Evolutionary conservation across 1,284 basidiomycete genomes (phyloP), one percentile per base, ranked within the genome.

Genomic region (Naganishia sp.): DNA sequence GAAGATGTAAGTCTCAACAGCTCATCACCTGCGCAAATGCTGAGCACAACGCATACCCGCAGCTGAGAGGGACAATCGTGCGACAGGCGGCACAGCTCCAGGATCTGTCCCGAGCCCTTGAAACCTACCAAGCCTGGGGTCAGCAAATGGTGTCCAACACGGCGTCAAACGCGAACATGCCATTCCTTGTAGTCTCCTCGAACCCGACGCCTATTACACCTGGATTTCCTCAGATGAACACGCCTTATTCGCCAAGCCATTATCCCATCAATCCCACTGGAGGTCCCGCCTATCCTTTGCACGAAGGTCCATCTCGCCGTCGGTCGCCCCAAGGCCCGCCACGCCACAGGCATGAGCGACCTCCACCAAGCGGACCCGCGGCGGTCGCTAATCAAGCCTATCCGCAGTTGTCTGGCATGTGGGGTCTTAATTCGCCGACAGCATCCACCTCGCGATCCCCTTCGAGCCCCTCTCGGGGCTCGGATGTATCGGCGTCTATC

Each of bases 401-500:
- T 25, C 39, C 49, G 23, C 58, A 61, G n/a, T 28, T 41, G 45
- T 17, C 57, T 25, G 43, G 57, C 15, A 61, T 61, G 58, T 61
- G 58, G 58, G 47, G 17, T 17, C 35, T 51, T 9, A 31, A 23
- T 11, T 17, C 25, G 15, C 25, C 55, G 25, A 41, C 35, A 7
- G 11, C 58, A 2, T 28, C 18, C 18, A 15, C 58, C 13, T 13
- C 58, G 21, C 47, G 47, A 28, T 35, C 58, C 35, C 58, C 58
- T 7, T 35, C 47, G 7, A 61, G 47, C 28, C 58, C 58, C 15
- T 61, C 58, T 13, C 47, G 58, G 3, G 28, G 47, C 25, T 28
- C 58, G n/a, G 58, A 61, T 21, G 50, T 61, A 28, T 61, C 58
- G 3, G 11, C 47, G 17, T 51, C 58, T 10, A 61, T 61, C 18